phyloP scores from a whole-genome alignment of 352 stramenopile species.

The Globisporangium recalcitrans region DNA sequence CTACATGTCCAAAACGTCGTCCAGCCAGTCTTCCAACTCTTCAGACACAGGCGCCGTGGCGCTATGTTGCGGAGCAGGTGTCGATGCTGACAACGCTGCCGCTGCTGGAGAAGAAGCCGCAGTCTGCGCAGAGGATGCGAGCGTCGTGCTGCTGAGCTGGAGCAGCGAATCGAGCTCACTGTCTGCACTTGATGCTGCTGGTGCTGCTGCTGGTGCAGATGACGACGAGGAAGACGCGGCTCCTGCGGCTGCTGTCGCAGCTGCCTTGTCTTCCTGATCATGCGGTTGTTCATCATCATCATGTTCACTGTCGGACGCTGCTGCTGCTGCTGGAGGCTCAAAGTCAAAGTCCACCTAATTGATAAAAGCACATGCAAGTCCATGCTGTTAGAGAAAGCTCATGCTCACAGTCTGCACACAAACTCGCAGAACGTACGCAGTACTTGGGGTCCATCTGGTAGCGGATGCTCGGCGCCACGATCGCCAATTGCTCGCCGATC shows the following conservation, averaged over 20 bases:
- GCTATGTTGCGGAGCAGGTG: not conserved
- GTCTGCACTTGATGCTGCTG: conserved; percentile 14
- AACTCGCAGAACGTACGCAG: conserved; percentile 38
- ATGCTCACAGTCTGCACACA: not conserved
- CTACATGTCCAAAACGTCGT: conserved; percentile 56
- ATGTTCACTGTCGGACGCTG: conserved; percentile 12
- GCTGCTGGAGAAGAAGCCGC: not conserved
- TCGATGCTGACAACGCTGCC: not conserved
- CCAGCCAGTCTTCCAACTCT: conserved; percentile 67
- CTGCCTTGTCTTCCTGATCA: conserved; percentile 8
- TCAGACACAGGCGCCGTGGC: conserved; percentile 16
- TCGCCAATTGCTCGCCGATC: conserved; percentile 52
- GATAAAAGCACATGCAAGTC: not conserved
- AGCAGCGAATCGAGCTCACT: conserved; percentile 39
- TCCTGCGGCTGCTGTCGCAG: conserved; percentile 1
- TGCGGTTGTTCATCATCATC: not conserved
- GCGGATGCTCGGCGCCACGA: conserved; percentile 39
- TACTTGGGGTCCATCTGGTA: conserved; percentile 76
- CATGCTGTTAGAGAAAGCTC: not conserved
- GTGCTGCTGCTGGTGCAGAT: not conserved
- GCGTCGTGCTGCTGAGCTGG: conserved; percentile 24
- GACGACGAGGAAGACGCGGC: not conserved
- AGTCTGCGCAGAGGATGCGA: conserved; percentile 3
- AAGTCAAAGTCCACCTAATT: conserved; percentile 38
- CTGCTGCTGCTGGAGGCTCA: conserved; percentile 19